These are phyloP conservation scores for Carex cristatella DNA, from an alignment of 176 grass and related monocot species.

Conservation along the genomic window DNA sequence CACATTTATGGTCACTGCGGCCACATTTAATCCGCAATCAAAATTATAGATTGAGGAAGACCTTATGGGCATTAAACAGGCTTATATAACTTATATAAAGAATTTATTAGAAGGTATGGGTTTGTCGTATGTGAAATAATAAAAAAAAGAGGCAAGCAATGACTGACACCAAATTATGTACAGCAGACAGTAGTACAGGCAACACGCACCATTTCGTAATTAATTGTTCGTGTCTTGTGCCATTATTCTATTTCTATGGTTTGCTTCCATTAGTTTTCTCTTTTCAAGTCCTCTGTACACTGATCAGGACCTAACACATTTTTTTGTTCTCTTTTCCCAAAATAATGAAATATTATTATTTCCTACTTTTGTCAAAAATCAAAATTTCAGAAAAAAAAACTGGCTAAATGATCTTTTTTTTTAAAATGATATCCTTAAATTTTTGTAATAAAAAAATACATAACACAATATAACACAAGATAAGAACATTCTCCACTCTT, in stretches of 20 bases:
- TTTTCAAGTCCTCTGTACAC: neutral
- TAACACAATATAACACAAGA: too few relatives aligned
- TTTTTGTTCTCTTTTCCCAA: neutral
- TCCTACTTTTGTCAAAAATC: neutral
- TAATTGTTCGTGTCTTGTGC: neutral
- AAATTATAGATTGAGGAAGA: too few relatives aligned
- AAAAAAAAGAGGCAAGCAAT: neutral
- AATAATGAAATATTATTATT: neutral
- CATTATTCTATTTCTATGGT: neutral
- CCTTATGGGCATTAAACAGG: neutral
- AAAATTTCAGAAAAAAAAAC: too few relatives aligned
- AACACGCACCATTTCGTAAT: neutral
- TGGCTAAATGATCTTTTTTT: too few relatives aligned
- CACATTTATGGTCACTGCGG: too few relatives aligned
- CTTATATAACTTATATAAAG: neutral
- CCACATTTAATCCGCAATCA: too few relatives aligned
- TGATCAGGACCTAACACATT: neutral
- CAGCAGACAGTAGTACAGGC: neutral
- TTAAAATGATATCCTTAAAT: too few relatives aligned
- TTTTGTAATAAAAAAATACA: too few relatives aligned
- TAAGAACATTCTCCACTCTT: too few relatives aligned
- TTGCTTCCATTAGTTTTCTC: neutral
- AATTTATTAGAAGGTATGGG: neutral
- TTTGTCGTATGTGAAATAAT: neutral
- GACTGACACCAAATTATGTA: constrained; percentile 4